A percentile compares a stretch with the other conserved stretches of the same genome.
phyloP scores from a whole-genome alignment of 176 grass and related monocot genomes.

The Oryza australiensis region DNA sequence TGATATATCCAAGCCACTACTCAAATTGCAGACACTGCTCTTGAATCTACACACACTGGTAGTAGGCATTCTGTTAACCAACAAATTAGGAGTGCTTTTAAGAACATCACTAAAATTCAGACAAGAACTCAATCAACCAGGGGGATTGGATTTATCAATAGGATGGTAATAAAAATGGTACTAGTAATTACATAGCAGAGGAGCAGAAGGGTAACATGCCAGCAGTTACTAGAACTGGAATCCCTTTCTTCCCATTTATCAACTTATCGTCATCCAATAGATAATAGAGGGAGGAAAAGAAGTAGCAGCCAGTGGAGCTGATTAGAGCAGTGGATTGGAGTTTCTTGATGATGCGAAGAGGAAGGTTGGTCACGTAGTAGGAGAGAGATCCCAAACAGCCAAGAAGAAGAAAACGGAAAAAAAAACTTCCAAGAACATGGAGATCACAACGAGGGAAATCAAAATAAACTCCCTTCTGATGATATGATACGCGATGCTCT shows the following conservation, averaged over 20 bases:
- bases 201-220: not conserved
- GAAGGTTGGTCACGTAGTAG: not conserved
- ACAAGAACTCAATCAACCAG: not conserved
- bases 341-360: slow-evolving; percentile 5
- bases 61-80: too few relatives aligned
- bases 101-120: not conserved
- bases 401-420: not conserved
- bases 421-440: slow-evolving; percentile 17
- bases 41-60: too few relatives aligned
- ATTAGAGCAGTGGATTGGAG: not conserved
- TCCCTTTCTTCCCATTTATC: slow-evolving; percentile 15
- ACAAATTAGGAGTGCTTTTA: not conserved
- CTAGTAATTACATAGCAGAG: slow-evolving; percentile 22
- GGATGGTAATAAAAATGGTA: slow-evolving; percentile 13
- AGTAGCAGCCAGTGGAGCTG: not conserved
- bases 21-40: not conserved
- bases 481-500: slow-evolving; percentile 8
- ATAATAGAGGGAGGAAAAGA: not conserved
- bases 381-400: slow-evolving; percentile 30
- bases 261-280: not conserved
- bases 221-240: slow-evolving; percentile 9
- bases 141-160: not conserved
- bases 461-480: slow-evolving; percentile 40
- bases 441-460: slow-evolving; percentile 41
- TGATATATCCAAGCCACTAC: too few relatives aligned